Percentiles rank a stretch among this genome's conserved stretches.
Conservation (phyloP, 78 protist species). For the Isochrysis galbana region DNA sequence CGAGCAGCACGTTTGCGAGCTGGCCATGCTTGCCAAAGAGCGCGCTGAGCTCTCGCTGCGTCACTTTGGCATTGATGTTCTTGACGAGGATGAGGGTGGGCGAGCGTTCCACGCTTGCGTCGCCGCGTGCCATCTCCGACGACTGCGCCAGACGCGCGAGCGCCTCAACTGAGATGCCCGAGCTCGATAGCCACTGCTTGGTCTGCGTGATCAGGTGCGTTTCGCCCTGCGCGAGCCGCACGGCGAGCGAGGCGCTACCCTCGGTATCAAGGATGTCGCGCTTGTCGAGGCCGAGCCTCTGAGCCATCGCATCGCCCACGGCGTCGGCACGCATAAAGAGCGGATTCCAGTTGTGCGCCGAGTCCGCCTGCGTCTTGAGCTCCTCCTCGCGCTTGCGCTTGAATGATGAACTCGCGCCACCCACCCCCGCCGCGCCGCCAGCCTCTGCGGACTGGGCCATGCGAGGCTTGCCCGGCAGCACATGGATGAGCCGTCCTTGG, state of each 20-base stretch:
- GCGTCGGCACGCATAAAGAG: conserved; percentile 84
- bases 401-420: conserved; percentile 38
- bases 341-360: conserved; percentile 86
- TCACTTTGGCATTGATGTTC: conserved; percentile 71
- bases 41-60: conserved; percentile 43
- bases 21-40: conserved; percentile 51
- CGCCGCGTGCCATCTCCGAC: not conserved
- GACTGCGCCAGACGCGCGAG: conserved; percentile 23
- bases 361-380: conserved; percentile 42
- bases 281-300: conserved; percentile 62
- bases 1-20: conserved; percentile 32
- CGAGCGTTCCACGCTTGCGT: conserved; percentile 35
- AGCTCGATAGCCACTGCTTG: conserved; percentile 50
- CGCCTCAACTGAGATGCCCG: conserved; percentile 71
- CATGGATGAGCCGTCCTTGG: conserved; percentile 84
- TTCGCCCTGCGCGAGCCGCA: conserved; percentile 86
- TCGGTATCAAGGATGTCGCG: conserved; percentile 60
- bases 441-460: not conserved
- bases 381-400: conserved; percentile 56
- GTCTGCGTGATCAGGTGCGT: conserved; percentile 77
- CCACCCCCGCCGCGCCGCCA: not conserved
- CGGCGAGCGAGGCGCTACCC: conserved; percentile 52
- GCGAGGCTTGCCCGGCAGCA: conserved; percentile 71
- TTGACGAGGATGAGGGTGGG: conserved; percentile 80
- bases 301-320: conserved; percentile 80